These are phyloP conservation scores for Epichloe coenophiala DNA, from an alignment of 2,329 filamentous ascomycete genomes.

Conservation along the genomic window DNA sequence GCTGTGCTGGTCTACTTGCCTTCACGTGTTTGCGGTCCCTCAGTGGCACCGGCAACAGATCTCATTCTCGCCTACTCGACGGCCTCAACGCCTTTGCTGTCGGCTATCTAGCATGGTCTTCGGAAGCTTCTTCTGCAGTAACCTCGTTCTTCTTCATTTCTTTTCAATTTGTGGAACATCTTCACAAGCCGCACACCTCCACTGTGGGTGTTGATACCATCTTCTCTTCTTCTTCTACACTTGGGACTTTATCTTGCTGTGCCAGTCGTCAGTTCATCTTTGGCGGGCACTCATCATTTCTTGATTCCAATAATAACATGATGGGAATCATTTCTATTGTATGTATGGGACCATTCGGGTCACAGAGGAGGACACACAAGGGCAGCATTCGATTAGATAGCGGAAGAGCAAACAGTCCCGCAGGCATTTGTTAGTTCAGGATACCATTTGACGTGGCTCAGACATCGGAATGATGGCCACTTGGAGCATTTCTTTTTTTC, in stretches of 20 bases:
- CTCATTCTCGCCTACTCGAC: neutral
- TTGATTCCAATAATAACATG: neutral
- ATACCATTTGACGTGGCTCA: constrained; percentile 7
- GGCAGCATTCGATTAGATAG: neutral
- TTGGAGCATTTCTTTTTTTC: neutral
- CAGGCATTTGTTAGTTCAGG: neutral
- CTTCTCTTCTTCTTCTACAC: neutral
- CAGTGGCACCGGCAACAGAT: neutral
- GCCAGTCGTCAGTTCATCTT: too few relatives aligned
- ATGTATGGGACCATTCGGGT: neutral
- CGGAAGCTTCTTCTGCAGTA: neutral
- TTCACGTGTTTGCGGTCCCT: neutral
- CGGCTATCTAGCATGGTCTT: neutral
- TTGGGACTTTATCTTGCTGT: neutral
- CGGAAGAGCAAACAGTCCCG: neutral
- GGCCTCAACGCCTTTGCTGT: neutral
- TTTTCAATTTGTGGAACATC: neutral
- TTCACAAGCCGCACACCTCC: neutral
- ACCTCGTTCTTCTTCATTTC: neutral
- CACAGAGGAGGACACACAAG: neutral
- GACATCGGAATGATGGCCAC: neutral
- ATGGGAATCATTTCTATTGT: neutral
- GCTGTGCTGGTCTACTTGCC: neutral
- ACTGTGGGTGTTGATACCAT: neutral
- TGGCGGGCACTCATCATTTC: neutral